A percentile compares a stretch with the other conserved stretches of the same genome.
Evolutionary conservation across 176 grass and related monocot genomes (phyloP).

Genomic region (Sorghum bicolor): Sorghum_bicolor_NCBIv3 NC_012870.2:1308501-1309000

Average conservation of each 20-base stretch:
- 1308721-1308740: conserved; percentile 17
- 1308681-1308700: conserved; percentile 44
- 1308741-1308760: not conserved
- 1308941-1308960: not conserved
- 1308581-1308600: not conserved
- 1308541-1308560: conserved; percentile 37
- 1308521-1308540: conserved; percentile 80
- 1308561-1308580: not conserved
- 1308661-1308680: conserved; percentile 38
- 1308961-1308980: not conserved
- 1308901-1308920: not conserved
- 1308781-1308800: conserved; percentile 80
- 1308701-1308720: conserved; percentile 34
- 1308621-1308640: conserved; percentile 36
- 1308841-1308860: not conserved
- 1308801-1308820: conserved; percentile 59
- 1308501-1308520: conserved; percentile 69
- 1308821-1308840: not conserved
- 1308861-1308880: not conserved
- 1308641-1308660: conserved; percentile 42
- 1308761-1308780: conserved; percentile 60
- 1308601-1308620: not conserved
- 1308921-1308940: not conserved
- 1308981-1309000: not conserved
- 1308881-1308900: not conserved